These are phyloP conservation scores for Ogataea minuta DNA, from an alignment of 805 yeast genomes.

Conservation along the genomic window DNA sequence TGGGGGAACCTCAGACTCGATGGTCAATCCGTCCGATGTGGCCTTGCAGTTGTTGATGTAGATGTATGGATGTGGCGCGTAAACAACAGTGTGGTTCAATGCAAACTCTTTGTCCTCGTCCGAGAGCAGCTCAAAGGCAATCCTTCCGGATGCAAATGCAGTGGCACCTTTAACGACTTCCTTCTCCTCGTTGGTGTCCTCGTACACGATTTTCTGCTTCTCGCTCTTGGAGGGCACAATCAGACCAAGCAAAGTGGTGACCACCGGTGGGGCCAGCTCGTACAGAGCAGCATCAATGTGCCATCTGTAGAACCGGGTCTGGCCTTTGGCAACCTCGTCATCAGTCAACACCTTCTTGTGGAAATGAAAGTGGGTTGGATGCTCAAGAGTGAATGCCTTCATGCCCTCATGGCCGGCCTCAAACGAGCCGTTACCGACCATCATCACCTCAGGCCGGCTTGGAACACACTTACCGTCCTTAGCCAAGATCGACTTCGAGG, in stretches of 20 bases:
- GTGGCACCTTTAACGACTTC: conserved; percentile 83
- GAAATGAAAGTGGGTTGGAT: conserved; percentile 81
- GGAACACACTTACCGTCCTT: conserved; percentile 83
- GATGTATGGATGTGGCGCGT: conserved; percentile 92
- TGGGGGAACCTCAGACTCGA: conserved; percentile 65
- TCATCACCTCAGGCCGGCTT: conserved; percentile 84
- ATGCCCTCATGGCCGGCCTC: conserved; percentile 39
- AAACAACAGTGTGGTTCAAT: conserved; percentile 73
- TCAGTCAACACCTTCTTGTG: conserved; percentile 65
- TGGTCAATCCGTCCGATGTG: conserved; percentile 82
- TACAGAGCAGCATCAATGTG: conserved; percentile 90
- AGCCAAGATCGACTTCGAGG: conserved; percentile 62
- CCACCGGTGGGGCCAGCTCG: conserved; percentile 81
- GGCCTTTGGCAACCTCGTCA: conserved; percentile 59
- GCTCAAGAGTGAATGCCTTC: conserved; percentile 61
- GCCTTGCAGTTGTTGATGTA: conserved; percentile 79
- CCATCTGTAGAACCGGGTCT: conserved; percentile 89
- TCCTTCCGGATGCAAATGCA: conserved; percentile 82
- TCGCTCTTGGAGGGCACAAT: conserved; percentile 70
- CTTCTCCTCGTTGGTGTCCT: conserved; percentile 60
- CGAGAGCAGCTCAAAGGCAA: conserved; percentile 64
- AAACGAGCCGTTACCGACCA: conserved; percentile 79
- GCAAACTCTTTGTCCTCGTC: conserved; percentile 74
- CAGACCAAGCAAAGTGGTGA: conserved; percentile 80
- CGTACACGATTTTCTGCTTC: conserved; percentile 64